phyloP scores from a whole-genome alignment of 352 stramenopile genomes.

The Globisporangium orthogonon region DNA sequence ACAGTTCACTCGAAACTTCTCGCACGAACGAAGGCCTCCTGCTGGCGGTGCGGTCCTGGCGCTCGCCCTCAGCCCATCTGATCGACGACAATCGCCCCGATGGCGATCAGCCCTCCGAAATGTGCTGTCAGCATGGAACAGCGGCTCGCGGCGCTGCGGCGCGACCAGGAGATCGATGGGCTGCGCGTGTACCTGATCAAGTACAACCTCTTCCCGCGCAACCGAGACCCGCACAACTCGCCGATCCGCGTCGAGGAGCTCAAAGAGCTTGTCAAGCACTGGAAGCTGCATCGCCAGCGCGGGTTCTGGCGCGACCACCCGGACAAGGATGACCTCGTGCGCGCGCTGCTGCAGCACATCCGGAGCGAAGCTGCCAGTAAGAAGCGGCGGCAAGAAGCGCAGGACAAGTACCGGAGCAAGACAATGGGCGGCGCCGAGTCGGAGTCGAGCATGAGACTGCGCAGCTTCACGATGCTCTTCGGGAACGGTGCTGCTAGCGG shows the following conservation, averaged over 20 bases:
- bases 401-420: slow-evolving; percentile 69
- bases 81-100: slow-evolving; percentile 6
- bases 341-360: slow-evolving; percentile 81
- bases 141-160: slow-evolving; percentile 61
- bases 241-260: slow-evolving; percentile 86
- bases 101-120: slow-evolving; percentile 75
- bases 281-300: slow-evolving; percentile 86
- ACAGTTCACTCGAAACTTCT: no score
- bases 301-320: slow-evolving; percentile 88
- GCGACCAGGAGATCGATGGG: slow-evolving; percentile 81
- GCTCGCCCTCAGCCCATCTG: no score
- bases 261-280: slow-evolving; percentile 90
- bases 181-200: slow-evolving; percentile 83
- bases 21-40: no score
- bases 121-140: slow-evolving; percentile 86
- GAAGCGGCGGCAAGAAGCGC: slow-evolving; percentile 68
- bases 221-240: slow-evolving; percentile 80
- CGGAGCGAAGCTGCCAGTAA: slow-evolving; percentile 76
- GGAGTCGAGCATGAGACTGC: slow-evolving; percentile 28
- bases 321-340: slow-evolving; percentile 87
- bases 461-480: slow-evolving; percentile 64
- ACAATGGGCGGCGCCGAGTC: slow-evolving; percentile 13
- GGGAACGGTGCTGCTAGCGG: slow-evolving; percentile 1
- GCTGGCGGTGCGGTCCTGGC: no score
- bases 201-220: slow-evolving; percentile 82